Evolutionary conservation across 352 stramenopile species (phyloP), one percentile per base, ranked within the genome.

Genomic region (Nothophytophthora sp.): DNA sequence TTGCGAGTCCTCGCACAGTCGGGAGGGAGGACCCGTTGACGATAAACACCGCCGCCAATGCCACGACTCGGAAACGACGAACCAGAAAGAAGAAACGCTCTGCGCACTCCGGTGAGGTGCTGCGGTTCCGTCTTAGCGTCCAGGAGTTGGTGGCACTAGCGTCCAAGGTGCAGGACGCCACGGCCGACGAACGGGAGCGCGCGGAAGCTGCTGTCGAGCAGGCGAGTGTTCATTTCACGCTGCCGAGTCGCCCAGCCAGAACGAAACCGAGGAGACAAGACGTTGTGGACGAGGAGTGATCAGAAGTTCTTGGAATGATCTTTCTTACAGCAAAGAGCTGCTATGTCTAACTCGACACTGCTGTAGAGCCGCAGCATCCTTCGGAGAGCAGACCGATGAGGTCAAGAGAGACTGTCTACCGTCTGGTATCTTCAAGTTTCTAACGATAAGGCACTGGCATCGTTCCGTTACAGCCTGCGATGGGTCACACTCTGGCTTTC

Each of bases 61-160:
- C 24, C 40, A 9, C 3, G 20, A 3, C 18, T 33, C 44, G 43
- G 12, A 54, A 38, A 43, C 62, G 10, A 40, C 57, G 35, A 42
- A 7, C 18, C 29, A 63, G 37, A 42, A 67, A 55, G 10, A 67
- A 67, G 29, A 50, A 12, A 15, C 51, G 39, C 10, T 33, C 48
- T 25, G 39, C 4, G 19, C 13, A n/a, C 25, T 22, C 15, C 10
- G 45, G 20, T 12, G 48, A 43, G 18, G 27, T 37, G n/a, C n/a
- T n/a, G 13, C 50, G 50, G 7, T 67, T 67, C 27, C 39, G 32
- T 22, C 40, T 44, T 22, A 16, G 37, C 38, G 40, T 67, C 23
- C 12, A 55, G 13, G 58, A 63, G 16, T 22, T 67, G 6, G 58
- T 35, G 25, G 40, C 58, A 1, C 56, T 63, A 22, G 47, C 52